Conservation (phyloP, 108 stramenopile species). For the Nannochloropsis granulata region DNA sequence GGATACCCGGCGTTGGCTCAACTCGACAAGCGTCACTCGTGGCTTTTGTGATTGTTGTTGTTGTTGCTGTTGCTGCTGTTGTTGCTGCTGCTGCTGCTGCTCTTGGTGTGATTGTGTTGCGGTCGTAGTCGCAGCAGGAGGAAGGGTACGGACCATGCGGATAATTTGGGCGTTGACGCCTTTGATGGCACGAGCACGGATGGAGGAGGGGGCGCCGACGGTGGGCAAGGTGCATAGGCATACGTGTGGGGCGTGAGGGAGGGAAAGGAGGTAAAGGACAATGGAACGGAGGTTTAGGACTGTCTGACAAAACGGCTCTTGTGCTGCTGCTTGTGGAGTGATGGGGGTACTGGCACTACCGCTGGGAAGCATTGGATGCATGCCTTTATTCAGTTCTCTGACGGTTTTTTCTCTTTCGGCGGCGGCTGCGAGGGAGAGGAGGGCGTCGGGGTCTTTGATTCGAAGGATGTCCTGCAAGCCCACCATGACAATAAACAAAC, state of each 20-base stretch:
- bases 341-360: background rate
- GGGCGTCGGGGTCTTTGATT: background rate
- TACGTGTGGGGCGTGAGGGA: background rate
- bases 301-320: background rate
- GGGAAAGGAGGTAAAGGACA: background rate
- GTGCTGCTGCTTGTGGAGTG: background rate
- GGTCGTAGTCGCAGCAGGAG: background rate
- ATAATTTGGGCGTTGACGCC: background rate
- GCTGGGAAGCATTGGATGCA: background rate
- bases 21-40: background rate
- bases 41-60: background rate
- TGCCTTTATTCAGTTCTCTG: background rate
- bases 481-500: background rate
- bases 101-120: background rate
- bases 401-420: background rate
- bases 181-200: background rate
- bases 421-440: background rate
- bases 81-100: no score
- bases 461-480: background rate
- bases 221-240: background rate
- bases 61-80: no score
- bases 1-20: background rate
- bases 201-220: background rate
- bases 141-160: background rate
- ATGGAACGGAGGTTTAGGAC: background rate